phyloP scores from a whole-genome alignment of 2,329 filamentous ascomycete genomes.

The Lasiodiplodia citricola region DNA sequence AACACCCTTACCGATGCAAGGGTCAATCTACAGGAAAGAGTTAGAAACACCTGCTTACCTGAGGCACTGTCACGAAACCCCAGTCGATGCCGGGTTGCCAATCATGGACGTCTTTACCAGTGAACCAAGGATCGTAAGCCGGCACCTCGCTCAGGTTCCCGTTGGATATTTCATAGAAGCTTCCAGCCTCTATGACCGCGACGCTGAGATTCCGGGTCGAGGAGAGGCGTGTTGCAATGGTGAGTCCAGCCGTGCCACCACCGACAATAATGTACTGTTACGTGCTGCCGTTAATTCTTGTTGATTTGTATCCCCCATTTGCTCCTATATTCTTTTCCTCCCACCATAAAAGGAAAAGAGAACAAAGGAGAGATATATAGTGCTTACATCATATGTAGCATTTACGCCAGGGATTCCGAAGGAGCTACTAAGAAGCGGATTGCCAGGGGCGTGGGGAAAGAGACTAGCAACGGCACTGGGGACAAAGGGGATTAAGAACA shows the following conservation, averaged over 20 bases:
- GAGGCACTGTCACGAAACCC: not conserved
- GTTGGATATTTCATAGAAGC: slow-evolving; percentile 36
- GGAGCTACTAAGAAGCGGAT: slow-evolving; percentile 14
- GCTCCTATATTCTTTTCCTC: not conserved
- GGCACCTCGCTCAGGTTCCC: slow-evolving; percentile 35
- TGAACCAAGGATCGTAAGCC: slow-evolving; percentile 30
- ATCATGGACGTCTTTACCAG: not conserved
- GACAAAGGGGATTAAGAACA: not conserved
- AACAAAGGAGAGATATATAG: no score
- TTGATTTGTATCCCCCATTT: not conserved
- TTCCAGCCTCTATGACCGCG: slow-evolving; percentile 38
- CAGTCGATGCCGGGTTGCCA: slow-evolving; percentile 1
- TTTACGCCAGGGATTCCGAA: slow-evolving; percentile 29
- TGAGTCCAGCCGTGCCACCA: slow-evolving; percentile 36
- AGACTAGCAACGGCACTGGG: not conserved
- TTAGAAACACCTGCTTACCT: not conserved
- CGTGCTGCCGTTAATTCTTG: not conserved
- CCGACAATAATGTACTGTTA: slow-evolving; percentile 34
- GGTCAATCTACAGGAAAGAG: not conserved
- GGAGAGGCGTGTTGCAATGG: slow-evolving; percentile 36
- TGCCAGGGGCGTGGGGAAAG: not conserved
- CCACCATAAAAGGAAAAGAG: accelerated
- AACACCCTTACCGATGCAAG: not conserved
- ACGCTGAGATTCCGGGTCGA: slow-evolving; percentile 33
- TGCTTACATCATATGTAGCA: slow-evolving; percentile 36